These are phyloP conservation scores for Mariannaea sp. DNA, from an alignment of 2,329 filamentous ascomycete species.

Conservation along the genomic window DNA sequence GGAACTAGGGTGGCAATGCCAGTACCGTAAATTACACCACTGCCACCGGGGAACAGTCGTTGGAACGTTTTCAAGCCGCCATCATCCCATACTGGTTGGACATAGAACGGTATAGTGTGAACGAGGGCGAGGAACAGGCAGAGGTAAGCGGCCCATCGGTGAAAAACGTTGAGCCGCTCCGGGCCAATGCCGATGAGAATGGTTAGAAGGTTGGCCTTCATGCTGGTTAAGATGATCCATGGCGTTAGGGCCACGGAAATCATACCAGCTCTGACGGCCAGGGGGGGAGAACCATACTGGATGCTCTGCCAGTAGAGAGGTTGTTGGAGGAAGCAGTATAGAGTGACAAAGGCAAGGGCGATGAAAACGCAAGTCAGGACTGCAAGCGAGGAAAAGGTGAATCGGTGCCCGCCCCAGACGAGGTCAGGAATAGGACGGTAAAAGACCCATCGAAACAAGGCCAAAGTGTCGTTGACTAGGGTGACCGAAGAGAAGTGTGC, in stretches of 20 bases:
- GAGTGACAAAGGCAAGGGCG: constrained; percentile 71
- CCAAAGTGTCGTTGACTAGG: constrained; percentile 76
- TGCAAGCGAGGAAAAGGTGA: constrained; percentile 81
- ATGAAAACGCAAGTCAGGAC: constrained; percentile 70
- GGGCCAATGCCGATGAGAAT: constrained; percentile 88
- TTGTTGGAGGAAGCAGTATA: constrained; percentile 86
- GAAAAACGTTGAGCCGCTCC: constrained; percentile 88
- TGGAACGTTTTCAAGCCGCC: constrained; percentile 73
- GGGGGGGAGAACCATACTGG: constrained; percentile 80
- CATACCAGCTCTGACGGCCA: constrained; percentile 90
- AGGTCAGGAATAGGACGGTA: constrained; percentile 84
- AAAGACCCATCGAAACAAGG: constrained; percentile 86
- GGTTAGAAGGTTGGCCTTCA: constrained; percentile 87
- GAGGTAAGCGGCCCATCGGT: constrained; percentile 89
- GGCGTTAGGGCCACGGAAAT: constrained; percentile 88
- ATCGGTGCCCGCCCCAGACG: constrained; percentile 66
- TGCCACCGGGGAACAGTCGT: constrained; percentile 67
- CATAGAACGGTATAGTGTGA: constrained; percentile 86
- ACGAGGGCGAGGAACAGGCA: constrained; percentile 82
- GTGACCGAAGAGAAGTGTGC: constrained; percentile 77
- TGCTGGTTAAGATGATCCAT: constrained; percentile 88
- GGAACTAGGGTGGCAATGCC: constrained; percentile 83
- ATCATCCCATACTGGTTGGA: constrained; percentile 85
- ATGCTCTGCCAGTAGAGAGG: constrained; percentile 91
- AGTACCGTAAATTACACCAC: constrained; percentile 80